Base-by-base conservation (phyloP, 805 yeast genomes). In the Lipomyces kockii region DNA sequence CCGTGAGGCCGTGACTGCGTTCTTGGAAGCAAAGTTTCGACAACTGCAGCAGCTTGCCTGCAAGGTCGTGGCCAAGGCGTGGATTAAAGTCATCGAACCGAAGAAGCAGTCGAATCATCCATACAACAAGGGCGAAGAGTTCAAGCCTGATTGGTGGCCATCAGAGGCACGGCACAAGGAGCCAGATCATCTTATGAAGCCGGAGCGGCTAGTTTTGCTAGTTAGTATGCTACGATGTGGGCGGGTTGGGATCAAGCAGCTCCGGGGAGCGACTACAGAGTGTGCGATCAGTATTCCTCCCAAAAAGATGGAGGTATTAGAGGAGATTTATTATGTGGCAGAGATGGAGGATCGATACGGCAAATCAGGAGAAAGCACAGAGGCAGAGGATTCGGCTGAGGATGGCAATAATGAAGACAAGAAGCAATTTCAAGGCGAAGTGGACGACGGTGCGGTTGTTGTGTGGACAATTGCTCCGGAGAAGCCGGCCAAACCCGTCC, bases 141-240 rank as follows among this genome's bases (percentile, higher is more conserved):
- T 83, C 12, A 84, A 80, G 69, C 95, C 94, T 0, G 73, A 74
- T 4, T 89, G 93, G 93, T 89, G 95, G 95, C 93, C 93, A 0
- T 49, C 55, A 0, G 65, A 70, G 12, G 84, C 87, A 0, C 79
- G 85, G 49, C 94, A 89, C 76, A 81, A 80, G 56, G 93, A 89
- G 73, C 94, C 94, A 0, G 94, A 89, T 74, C 94, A 90, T 77
- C 78, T 90, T 65, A 82, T 80, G 66, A 89, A 87, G 74, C 78
- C 77, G 0, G 89, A 87, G 72, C 78, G 95, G 63, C 73, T 88
- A 22, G 74, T 73, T 3, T 76, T 89, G 29, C 76, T 90, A 74
- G 77, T 83, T 3, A 43, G 69, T 20, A 71, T 71, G 61, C 63
- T 70, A 32, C 57, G 64, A 3, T 64, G 63, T 17, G 61, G 61